Conservation (phyloP, 495 filamentous ascomycete species). For the Penicillium roqueforti region DNA sequence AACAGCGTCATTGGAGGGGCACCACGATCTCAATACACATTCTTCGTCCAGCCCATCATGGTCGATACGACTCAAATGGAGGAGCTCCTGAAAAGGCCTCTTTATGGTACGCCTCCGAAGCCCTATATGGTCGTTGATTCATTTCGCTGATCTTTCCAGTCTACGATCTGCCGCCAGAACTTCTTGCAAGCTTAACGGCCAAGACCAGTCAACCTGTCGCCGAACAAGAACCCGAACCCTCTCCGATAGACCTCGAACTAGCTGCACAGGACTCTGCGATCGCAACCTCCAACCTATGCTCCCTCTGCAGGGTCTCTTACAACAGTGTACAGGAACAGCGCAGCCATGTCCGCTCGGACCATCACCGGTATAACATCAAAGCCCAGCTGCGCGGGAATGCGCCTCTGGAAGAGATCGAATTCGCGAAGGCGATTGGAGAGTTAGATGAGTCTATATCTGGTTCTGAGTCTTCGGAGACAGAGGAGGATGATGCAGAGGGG, state of each 20-base stretch:
- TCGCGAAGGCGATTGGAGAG: slow-evolving; percentile 76
- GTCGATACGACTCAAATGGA: slow-evolving; percentile 30
- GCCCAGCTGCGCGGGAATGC: slow-evolving; percentile 69
- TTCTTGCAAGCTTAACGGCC: slow-evolving; percentile 64
- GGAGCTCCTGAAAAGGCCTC: slow-evolving; percentile 56
- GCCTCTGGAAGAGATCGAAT: slow-evolving; percentile 70
- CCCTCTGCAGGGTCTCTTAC: slow-evolving; percentile 71
- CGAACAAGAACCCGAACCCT: slow-evolving; percentile 19
- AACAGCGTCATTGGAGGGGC: slow-evolving; percentile 24
- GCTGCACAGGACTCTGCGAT: slow-evolving; percentile 41
- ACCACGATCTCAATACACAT: slow-evolving; percentile 8
- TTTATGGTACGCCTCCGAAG: slow-evolving; percentile 47
- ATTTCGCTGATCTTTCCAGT: slow-evolving; percentile 47
- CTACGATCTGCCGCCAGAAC: slow-evolving; percentile 77
- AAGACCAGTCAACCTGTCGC: slow-evolving; percentile 44
- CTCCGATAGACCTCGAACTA: slow-evolving; percentile 20
- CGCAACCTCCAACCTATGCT: slow-evolving; percentile 69
- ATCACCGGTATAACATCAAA: slow-evolving; percentile 92
- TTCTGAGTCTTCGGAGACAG: slow-evolving; percentile 56
- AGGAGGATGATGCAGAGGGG: slow-evolving; percentile 50
- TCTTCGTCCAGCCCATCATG: slow-evolving; percentile 18
- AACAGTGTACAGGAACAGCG: slow-evolving; percentile 74
- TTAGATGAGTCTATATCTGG: slow-evolving; percentile 91
- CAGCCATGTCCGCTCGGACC: slow-evolving; percentile 81
- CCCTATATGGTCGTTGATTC: background rate